These are phyloP conservation scores for Sindora glabra DNA, from an alignment of 306 rosid genomes.

Conservation along the genomic window DNA sequence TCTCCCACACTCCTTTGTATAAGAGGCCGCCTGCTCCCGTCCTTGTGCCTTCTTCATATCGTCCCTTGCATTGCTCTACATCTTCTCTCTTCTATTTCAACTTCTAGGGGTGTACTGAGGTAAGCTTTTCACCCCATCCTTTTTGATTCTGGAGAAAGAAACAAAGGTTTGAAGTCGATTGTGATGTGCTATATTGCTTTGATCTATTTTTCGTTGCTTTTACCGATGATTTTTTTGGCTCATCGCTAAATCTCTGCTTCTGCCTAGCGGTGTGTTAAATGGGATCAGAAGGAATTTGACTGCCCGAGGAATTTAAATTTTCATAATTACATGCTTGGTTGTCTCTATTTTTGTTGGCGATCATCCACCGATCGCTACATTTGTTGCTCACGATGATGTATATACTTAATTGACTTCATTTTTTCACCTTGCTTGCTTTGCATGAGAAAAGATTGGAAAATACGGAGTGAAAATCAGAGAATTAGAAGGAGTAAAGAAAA, in stretches of 20 bases:
- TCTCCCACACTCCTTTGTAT: too few relatives aligned
- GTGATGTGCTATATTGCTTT: too few relatives aligned
- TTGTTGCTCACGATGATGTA: background rate
- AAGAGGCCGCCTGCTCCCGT: too few relatives aligned
- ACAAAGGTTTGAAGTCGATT: background rate
- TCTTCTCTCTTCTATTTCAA: background rate
- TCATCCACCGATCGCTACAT: background rate
- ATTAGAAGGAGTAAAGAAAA: too few relatives aligned
- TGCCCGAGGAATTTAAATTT: too few relatives aligned
- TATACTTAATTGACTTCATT: background rate
- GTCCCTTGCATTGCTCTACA: background rate
- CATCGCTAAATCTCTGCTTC: background rate
- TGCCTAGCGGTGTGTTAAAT: too few relatives aligned
- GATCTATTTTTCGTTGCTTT: background rate
- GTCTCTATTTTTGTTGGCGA: background rate
- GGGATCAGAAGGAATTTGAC: too few relatives aligned
- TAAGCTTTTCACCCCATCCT: background rate
- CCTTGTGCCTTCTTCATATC: too few relatives aligned
- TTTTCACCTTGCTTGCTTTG: background rate
- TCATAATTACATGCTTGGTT: background rate
- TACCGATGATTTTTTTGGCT: too few relatives aligned
- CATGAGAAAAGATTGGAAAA: too few relatives aligned
- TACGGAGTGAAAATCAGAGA: too few relatives aligned
- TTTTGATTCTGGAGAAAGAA: background rate
- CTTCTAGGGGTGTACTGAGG: slow-evolving; percentile 6